Conservation (phyloP, 2,329 filamentous ascomycete species). For the Esteya vermicola region DNA sequence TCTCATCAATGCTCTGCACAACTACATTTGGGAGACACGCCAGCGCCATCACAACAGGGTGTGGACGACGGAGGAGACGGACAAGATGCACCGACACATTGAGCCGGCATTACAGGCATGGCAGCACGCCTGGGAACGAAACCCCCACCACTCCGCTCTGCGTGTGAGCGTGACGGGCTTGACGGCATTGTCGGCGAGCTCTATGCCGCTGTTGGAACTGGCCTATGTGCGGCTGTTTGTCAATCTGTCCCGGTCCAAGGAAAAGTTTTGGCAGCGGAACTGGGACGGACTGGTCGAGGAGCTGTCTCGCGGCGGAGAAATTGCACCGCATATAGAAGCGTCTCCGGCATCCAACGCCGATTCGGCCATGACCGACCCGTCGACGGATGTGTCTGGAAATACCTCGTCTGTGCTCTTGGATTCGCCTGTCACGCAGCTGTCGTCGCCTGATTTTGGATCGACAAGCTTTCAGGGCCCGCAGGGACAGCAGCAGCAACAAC, state of each 20-base stretch:
- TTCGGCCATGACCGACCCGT: constrained; percentile 26
- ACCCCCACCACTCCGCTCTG: constrained; percentile 71
- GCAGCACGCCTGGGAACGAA: constrained; percentile 84
- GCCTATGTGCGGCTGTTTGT: constrained; percentile 89
- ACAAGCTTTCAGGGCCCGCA: constrained; percentile 17
- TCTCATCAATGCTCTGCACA: constrained; percentile 87
- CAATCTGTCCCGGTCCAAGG: constrained; percentile 81
- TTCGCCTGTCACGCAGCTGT: constrained; percentile 35
- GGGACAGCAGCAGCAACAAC: constrained; percentile 7
- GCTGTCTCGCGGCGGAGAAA: constrained; percentile 61
- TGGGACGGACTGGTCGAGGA: constrained; percentile 88
- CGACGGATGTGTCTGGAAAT: constrained; percentile 20
- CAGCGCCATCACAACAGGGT: constrained; percentile 77
- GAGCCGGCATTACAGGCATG: constrained; percentile 88
- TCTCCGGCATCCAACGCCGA: constrained; percentile 38
- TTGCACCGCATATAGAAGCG: constrained; percentile 57
- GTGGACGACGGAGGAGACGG: constrained; percentile 85
- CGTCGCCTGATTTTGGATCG: constrained; percentile 30
- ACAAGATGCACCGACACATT: constrained; percentile 91
- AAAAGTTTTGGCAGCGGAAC: constrained; percentile 86
- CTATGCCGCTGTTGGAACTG: constrained; percentile 79
- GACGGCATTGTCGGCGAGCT: constrained; percentile 75
- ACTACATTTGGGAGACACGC: constrained; percentile 96
- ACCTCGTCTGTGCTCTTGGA: constrained; percentile 33
- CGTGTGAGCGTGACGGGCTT: constrained; percentile 71